A percentile compares a stretch with the other conserved stretches of the same genome.
phyloP scores from a whole-genome alignment of 1,284 basidiomycete genomes.

The Sphagnurus paluster region DNA sequence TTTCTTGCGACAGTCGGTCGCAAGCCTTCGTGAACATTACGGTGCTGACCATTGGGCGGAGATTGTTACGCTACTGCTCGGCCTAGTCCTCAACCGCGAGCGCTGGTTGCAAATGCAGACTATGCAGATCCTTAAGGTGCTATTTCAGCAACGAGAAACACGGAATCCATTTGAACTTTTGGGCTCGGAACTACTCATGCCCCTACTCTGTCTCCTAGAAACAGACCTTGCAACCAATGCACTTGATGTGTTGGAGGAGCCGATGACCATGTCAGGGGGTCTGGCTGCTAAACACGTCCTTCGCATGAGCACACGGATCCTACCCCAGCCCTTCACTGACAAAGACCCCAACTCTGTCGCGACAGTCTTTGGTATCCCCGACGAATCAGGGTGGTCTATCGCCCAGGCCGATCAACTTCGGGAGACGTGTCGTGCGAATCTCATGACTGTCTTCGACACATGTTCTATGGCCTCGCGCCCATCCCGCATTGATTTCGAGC shows the following conservation, averaged over 20 bases:
- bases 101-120: constrained; percentile 82
- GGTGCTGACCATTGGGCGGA: constrained; percentile 69
- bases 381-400: constrained; percentile 85
- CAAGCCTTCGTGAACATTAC: constrained; percentile 84
- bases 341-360: constrained; percentile 53
- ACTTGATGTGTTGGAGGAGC: constrained; percentile 90
- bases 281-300: constrained; percentile 83
- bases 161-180: constrained; percentile 72
- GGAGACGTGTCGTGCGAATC: constrained; percentile 69
- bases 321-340: constrained; percentile 36
- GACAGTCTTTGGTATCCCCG: constrained; percentile 79
- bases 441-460: constrained; percentile 83
- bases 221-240: constrained; percentile 85
- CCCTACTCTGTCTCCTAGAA: constrained; percentile 82
- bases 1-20: constrained; percentile 88
- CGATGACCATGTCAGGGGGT: constrained; percentile 71
- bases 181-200: constrained; percentile 88
- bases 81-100: constrained; percentile 84
- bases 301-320: constrained; percentile 79
- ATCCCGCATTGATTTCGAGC: constrained; percentile 71
- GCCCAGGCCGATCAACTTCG: constrained; percentile 64
- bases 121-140: constrained; percentile 86
- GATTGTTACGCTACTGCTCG: constrained; percentile 80
- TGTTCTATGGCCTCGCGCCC: constrained; percentile 74
- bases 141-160: constrained; percentile 86